Evolutionary conservation across 1,284 basidiomycete genomes (phyloP).

Genomic region (Ceratobasidium sp.): DNA sequence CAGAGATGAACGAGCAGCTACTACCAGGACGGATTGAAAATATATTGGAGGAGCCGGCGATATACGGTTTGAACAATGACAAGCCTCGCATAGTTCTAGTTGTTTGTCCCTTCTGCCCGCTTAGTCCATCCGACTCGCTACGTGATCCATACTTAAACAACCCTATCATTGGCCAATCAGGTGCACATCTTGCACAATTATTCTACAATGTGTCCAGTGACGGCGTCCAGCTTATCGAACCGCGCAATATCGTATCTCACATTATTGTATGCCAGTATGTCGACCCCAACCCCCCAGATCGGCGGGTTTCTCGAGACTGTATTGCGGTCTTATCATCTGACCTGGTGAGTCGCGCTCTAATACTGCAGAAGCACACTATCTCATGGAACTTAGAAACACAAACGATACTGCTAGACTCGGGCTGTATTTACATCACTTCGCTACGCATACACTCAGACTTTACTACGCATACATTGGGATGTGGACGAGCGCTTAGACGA

Average conservation of each 20-base stretch:
- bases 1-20: background rate
- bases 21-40: background rate
- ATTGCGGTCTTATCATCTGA: slow-evolving; percentile 8
- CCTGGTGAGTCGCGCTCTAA: background rate
- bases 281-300: background rate
- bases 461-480: too few relatives aligned
- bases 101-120: background rate
- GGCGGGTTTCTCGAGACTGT: background rate
- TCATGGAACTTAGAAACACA: slow-evolving; percentile 3
- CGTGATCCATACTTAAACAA: slow-evolving; percentile 2
- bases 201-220: background rate
- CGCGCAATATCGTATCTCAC: background rate
- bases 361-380: background rate
- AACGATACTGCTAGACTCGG: background rate
- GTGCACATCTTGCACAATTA: background rate
- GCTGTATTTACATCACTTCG: too few relatives aligned
- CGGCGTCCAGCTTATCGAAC: background rate
- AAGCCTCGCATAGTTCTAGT: background rate
- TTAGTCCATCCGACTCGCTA: background rate
- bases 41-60: background rate
- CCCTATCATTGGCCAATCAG: background rate
- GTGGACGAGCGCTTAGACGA: too few relatives aligned
- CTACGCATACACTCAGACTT: too few relatives aligned
- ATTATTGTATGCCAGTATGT: background rate
- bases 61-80: too few relatives aligned